Percentiles rank a stretch among this genome's conserved stretches.
These are phyloP conservation scores for Alopecurus myosuroides DNA, from an alignment of 176 grass and related monocot species.

Conservation along the genomic window DNA sequence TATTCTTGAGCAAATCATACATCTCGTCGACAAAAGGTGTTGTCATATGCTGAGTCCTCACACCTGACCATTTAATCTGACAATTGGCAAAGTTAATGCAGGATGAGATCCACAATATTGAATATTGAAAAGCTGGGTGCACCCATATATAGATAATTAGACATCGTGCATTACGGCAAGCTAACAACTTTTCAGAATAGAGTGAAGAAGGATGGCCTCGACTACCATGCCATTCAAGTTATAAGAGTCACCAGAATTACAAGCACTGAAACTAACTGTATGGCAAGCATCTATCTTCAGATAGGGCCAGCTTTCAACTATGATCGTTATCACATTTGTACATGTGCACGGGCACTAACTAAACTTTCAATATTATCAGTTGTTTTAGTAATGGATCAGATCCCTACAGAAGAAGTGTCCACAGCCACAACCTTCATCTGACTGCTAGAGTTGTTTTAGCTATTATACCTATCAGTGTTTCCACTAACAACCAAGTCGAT, in stretches of 20 bases:
- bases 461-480: background rate
- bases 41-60: slow-evolving; percentile 89
- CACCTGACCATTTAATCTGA: slow-evolving; percentile 98
- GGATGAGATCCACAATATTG: background rate
- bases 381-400: background rate
- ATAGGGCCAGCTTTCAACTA: background rate
- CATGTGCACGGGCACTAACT: background rate
- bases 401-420: background rate
- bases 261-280: background rate
- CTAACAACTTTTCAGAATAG: background rate
- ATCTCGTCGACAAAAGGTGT: slow-evolving; percentile 97
- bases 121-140: slow-evolving; percentile 1
- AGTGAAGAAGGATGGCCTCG: background rate
- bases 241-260: background rate
- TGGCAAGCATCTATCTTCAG: background rate
- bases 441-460: background rate
- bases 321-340: background rate
- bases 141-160: background rate
- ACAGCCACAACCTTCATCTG: background rate
- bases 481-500: background rate
- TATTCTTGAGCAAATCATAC: slow-evolving; percentile 81
- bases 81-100: slow-evolving; percentile 15
- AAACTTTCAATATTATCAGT: background rate
- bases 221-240: background rate
- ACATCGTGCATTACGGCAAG: background rate